These are phyloP conservation scores for Aspergillus vadensis DNA, from an alignment of 2,329 filamentous ascomycete genomes.

Conservation along the genomic window DNA sequence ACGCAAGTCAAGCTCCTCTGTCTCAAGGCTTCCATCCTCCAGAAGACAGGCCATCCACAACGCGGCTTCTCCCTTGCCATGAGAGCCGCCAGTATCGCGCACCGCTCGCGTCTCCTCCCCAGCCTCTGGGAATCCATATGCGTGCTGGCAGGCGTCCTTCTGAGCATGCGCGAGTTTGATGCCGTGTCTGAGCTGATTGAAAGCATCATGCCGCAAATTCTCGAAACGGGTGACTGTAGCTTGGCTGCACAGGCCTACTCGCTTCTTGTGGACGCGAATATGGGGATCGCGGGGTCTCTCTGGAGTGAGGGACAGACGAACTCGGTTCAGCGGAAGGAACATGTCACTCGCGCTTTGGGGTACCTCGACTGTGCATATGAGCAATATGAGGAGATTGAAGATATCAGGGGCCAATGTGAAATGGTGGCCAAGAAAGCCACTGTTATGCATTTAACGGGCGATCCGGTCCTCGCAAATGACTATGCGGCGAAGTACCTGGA, in stretches of 20 bases:
- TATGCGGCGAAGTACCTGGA: constrained; percentile 67
- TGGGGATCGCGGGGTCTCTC: constrained; percentile 68
- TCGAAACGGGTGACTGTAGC: constrained; percentile 68
- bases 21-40: constrained; percentile 70
- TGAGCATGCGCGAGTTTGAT: constrained; percentile 69
- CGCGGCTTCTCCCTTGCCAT: constrained; percentile 76
- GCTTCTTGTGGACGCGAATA: constrained; percentile 72
- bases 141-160: constrained; percentile 67
- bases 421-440: constrained; percentile 80
- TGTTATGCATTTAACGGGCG: constrained; percentile 70
- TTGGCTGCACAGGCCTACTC: constrained; percentile 69
- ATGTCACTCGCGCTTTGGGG: constrained; percentile 60
- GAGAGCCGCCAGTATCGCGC: constrained; percentile 72
- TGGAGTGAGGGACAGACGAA: constrained; percentile 32
- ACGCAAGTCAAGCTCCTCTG: constrained; percentile 72
- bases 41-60: constrained; percentile 67
- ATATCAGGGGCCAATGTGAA: constrained; percentile 71
- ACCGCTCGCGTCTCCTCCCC: constrained; percentile 67
- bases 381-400: constrained; percentile 68
- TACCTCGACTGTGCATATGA: constrained; percentile 65
- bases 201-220: constrained; percentile 71
- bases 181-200: constrained; percentile 66
- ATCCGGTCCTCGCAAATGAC: constrained; percentile 64
- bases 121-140: constrained; percentile 73
- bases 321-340: constrained; percentile 52